Percentiles rank a stretch among this genome's conserved stretches.
These are phyloP conservation scores for Eimeria necatrix DNA, from an alignment of 169 alveolate genomes.

Conservation along the genomic window DNA sequence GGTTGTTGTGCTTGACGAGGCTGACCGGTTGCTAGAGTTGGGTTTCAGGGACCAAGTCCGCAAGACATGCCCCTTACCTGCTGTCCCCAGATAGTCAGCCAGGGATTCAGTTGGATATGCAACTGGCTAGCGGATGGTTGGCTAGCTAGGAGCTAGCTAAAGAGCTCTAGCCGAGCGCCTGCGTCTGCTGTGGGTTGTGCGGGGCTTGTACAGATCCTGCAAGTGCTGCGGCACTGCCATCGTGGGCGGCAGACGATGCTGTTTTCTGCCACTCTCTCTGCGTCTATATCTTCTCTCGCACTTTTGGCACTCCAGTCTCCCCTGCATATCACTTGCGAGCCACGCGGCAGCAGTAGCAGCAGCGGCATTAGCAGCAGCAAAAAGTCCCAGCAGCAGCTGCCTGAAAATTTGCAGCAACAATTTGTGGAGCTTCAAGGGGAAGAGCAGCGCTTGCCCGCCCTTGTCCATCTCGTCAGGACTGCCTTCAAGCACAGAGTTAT, in stretches of 20 bases:
- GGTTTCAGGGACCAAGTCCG: slow-evolving; percentile 94
- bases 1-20: slow-evolving; percentile 96
- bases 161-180: not conserved
- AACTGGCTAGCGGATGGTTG: not conserved
- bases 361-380: slow-evolving; percentile 22
- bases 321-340: slow-evolving; percentile 25
- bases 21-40: slow-evolving; percentile 97
- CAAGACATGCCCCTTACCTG: not conserved
- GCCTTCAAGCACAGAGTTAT: slow-evolving; percentile 47
- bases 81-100: not conserved
- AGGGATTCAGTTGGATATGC: not conserved
- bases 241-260: slow-evolving; percentile 91
- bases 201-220: slow-evolving; percentile 61
- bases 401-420: slow-evolving; percentile 70
- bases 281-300: slow-evolving; percentile 91
- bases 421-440: slow-evolving; percentile 75
- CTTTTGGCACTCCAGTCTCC: slow-evolving; percentile 90
- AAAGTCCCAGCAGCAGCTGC: slow-evolving; percentile 23
- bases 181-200: no score
- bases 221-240: slow-evolving; percentile 83
- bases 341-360: slow-evolving; percentile 16
- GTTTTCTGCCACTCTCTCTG: slow-evolving; percentile 94
- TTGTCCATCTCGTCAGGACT: slow-evolving; percentile 76
- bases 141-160: slow-evolving; percentile 2
- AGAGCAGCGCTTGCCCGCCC: slow-evolving; percentile 74